Evolutionary conservation across 768 basidiomycete species (phyloP).

Genomic region (Pleurotus salmoneostramineus): DNA sequence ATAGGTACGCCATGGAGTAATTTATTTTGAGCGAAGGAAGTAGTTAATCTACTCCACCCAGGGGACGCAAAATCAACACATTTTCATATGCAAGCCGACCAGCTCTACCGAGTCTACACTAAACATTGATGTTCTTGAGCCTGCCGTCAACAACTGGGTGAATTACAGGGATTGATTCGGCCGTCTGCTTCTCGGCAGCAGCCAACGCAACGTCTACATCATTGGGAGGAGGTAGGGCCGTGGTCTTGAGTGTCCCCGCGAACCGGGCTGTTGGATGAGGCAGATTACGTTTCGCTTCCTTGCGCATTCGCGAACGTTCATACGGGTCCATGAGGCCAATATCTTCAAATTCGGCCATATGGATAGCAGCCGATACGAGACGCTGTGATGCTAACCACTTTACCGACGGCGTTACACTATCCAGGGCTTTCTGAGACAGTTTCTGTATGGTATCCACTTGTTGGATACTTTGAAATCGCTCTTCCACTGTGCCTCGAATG

Average conservation of each 20-base stretch:
- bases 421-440: constrained; percentile 8
- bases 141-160: neutral
- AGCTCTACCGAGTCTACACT: no score
- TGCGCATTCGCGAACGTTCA: constrained; percentile 25
- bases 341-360: constrained; percentile 11
- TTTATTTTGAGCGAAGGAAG: no score
- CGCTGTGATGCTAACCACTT: constrained; percentile 10
- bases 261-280: no score
- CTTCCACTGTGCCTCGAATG: neutral
- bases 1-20: no score
- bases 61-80: no score
- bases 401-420: constrained; percentile 6
- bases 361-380: constrained; percentile 9
- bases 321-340: constrained; percentile 14
- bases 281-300: constrained; percentile 10
- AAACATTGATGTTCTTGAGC: no score
- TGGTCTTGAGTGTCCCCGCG: no score
- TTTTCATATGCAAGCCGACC: no score
- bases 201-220: neutral
- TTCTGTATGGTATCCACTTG: constrained; percentile 6
- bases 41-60: no score
- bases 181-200: neutral
- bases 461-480: constrained; percentile 6
- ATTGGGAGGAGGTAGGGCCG: no score
- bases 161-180: neutral